Evolutionary conservation across 1,284 basidiomycete genomes (phyloP).

Genomic region (Ganoderma lingzhi): DNA sequence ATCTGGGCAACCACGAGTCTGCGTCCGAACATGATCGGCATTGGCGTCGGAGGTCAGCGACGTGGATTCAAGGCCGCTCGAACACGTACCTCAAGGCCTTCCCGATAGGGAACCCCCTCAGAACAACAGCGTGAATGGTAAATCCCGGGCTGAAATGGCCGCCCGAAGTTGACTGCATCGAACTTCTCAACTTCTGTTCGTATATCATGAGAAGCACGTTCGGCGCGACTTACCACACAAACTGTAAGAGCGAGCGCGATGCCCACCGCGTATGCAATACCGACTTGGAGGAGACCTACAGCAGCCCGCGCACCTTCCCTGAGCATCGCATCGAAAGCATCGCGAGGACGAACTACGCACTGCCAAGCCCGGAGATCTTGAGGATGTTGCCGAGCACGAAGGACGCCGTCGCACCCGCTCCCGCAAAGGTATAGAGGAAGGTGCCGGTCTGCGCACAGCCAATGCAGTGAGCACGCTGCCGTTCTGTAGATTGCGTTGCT

Average conservation of each 20-base stretch:
- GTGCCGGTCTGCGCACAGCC: conserved; percentile 45
- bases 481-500: not conserved
- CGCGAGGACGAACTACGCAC: conserved; percentile 47
- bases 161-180: conserved; percentile 55
- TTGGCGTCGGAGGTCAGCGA: conserved; percentile 4
- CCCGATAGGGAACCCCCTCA: conserved; percentile 59
- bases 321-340: not conserved
- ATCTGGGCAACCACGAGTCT: conserved; percentile 74
- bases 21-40: not conserved
- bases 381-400: conserved; percentile 61
- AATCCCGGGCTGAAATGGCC: conserved; percentile 73
- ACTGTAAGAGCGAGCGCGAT: conserved; percentile 64
- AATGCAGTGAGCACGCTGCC: not conserved
- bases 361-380: conserved; percentile 51
- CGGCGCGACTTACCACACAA: conserved; percentile 25
- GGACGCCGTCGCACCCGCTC: conserved; percentile 65
- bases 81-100: conserved; percentile 59
- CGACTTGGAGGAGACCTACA: conserved; percentile 66
- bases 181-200: not conserved
- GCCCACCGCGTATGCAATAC: conserved; percentile 69
- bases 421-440: conserved; percentile 64
- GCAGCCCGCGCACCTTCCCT: not conserved
- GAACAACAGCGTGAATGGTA: conserved; percentile 61
- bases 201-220: not conserved
- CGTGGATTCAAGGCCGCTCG: not conserved